Evolutionary conservation across 148 eudicot species (phyloP).

Genomic region (Amaranthus palmeri): DNA sequence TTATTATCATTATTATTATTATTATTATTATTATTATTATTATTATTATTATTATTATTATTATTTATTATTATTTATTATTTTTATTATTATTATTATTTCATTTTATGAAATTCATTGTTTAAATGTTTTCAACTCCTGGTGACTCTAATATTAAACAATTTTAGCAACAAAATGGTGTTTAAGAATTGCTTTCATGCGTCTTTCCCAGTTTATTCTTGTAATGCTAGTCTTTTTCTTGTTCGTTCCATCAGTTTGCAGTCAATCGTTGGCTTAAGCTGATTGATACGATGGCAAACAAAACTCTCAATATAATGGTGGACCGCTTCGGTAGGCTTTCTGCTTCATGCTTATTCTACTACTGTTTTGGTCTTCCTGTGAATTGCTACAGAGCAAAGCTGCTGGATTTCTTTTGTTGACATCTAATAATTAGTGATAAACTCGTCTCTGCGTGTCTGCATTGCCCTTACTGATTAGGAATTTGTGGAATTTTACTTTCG

Average conservation of each 20-base stretch:
- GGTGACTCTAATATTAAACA: background rate
- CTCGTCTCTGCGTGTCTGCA: background rate
- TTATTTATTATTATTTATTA: no score
- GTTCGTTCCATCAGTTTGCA: conserved; percentile 17
- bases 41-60: no score
- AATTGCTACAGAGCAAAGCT: conserved; percentile 5
- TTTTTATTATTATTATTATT: no score
- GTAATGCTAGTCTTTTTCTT: background rate
- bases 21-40: no score
- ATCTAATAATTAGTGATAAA: background rate
- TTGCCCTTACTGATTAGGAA: background rate
- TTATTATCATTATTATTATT: no score
- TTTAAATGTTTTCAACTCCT: background rate
- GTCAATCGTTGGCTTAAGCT: conserved; percentile 18
- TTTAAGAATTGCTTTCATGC: background rate
- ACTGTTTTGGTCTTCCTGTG: conserved; percentile 11
- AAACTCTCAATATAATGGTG: conserved; percentile 36
- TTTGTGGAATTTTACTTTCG: conserved; percentile 3
- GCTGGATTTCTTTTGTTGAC: background rate
- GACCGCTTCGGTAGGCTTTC: conserved; percentile 30
- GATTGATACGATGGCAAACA: conserved; percentile 29
- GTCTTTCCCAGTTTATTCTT: background rate
- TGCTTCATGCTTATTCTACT: conserved; percentile 13
- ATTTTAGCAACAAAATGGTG: background rate
- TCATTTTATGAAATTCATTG: no score